Evolutionary conservation across 805 yeast species (phyloP).

Genomic region (Ogataea ganodermae): DNA sequence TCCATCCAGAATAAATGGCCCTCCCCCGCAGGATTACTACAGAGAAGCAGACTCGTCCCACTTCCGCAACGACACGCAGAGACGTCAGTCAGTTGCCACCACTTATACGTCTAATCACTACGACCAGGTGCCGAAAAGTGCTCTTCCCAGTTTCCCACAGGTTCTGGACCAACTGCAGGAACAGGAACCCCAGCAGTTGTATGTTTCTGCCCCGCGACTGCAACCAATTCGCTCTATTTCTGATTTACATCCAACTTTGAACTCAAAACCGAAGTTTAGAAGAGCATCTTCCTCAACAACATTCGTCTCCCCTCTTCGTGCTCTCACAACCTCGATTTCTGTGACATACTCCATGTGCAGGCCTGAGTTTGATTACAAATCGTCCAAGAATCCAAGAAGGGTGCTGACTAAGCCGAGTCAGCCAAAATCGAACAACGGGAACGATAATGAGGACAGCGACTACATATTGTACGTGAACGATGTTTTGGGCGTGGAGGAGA

Average conservation of each 20-base stretch:
- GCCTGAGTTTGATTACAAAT: constrained; percentile 78
- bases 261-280: constrained; percentile 67
- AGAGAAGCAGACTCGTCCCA: constrained; percentile 15
- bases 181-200: constrained; percentile 1
- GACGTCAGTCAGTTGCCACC: constrained; percentile 37
- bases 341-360: constrained; percentile 85
- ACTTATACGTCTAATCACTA: constrained; percentile 18
- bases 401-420: constrained; percentile 92
- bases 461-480: constrained; percentile 94
- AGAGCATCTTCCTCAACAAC: constrained; percentile 65
- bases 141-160: constrained; percentile 15
- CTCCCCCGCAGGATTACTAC: constrained; percentile 24
- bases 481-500: constrained; percentile 82
- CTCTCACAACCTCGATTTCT: constrained; percentile 74
- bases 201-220: constrained; percentile 49
- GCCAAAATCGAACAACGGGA: constrained; percentile 77
- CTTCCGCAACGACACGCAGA: constrained; percentile 18
- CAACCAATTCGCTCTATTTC: constrained; percentile 40
- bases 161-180: constrained; percentile 7
- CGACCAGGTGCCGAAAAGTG: constrained; percentile 18
- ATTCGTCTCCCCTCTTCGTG: constrained; percentile 76
- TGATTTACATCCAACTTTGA: constrained; percentile 64
- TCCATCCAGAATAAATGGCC: constrained; percentile 36
- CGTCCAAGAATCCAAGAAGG: constrained; percentile 85
- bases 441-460: constrained; percentile 85